These are phyloP conservation scores for Gossypium bickii DNA, from an alignment of 345 rosid genomes.

Conservation along the genomic window DNA sequence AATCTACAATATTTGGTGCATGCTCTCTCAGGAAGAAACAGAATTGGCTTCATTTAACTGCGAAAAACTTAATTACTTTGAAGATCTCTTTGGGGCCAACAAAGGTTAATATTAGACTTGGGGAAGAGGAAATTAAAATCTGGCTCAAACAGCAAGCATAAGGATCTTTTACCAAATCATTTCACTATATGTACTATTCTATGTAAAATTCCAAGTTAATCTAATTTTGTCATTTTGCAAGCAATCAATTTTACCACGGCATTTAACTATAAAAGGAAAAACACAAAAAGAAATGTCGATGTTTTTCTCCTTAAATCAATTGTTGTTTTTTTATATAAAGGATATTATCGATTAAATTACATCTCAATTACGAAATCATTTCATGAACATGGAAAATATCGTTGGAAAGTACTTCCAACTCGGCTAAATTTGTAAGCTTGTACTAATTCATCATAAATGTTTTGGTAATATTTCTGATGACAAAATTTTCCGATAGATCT, in stretches of 20 bases:
- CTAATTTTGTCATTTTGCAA: not conserved
- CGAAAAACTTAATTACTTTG: not conserved
- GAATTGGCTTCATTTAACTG: not conserved
- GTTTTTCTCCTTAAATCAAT: no score
- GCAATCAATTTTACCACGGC: not conserved
- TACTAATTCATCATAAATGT: no score
- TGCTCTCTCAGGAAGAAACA: not conserved
- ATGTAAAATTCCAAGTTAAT: not conserved
- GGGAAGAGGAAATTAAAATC: not conserved
- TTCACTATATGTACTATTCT: not conserved
- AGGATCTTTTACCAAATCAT: not conserved
- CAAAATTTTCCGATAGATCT: no score
- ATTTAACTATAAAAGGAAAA: no score
- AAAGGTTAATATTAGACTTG: not conserved
- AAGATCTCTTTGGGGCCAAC: not conserved
- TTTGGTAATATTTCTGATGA: no score
- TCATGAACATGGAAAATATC: no score
- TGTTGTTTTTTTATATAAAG: no score
- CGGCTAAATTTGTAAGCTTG: no score
- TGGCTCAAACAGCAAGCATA: not conserved
- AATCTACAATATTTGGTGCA: conserved; percentile 2
- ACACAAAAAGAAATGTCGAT: no score
- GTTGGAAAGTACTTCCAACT: no score
- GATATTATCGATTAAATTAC: no score
- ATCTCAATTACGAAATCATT: no score